Evolutionary conservation across 2,329 filamentous ascomycete species (phyloP).

Genomic region (Cladosporium oxysporum): DNA sequence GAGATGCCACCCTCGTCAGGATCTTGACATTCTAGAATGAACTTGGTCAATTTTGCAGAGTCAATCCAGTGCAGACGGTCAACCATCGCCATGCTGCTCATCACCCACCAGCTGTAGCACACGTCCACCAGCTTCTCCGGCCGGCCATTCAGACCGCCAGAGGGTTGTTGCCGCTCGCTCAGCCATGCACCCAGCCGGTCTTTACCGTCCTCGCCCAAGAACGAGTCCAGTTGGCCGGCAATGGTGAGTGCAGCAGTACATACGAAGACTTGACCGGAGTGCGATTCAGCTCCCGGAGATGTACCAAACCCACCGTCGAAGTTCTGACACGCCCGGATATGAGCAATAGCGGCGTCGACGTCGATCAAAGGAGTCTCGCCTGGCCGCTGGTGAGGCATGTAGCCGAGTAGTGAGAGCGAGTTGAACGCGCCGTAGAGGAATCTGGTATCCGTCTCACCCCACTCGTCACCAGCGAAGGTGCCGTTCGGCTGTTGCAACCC

Average conservation of each 20-base stretch:
- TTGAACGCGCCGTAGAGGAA: conserved; percentile 92
- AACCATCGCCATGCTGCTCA: conserved; percentile 89
- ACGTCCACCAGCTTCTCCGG: conserved; percentile 96
- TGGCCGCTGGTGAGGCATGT: conserved; percentile 54
- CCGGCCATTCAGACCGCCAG: conserved; percentile 87
- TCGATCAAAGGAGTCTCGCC: conserved; percentile 59
- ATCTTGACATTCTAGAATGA: conserved; percentile 90
- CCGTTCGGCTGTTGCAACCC: conserved; percentile 77
- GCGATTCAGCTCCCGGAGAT: conserved; percentile 86
- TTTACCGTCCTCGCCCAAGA: conserved; percentile 64
- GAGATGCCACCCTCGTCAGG: conserved; percentile 79
- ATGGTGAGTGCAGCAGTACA: conserved; percentile 87
- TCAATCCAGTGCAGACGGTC: conserved; percentile 91
- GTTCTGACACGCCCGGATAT: conserved; percentile 83
- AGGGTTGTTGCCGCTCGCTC: conserved; percentile 84
- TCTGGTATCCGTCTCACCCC: conserved; percentile 93
- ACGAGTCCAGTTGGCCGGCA: conserved; percentile 69
- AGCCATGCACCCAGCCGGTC: conserved; percentile 87
- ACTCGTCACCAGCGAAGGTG: conserved; percentile 90
- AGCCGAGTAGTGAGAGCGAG: conserved; percentile 78
- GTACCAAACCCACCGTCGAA: conserved; percentile 94
- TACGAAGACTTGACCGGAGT: conserved; percentile 93
- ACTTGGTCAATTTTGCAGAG: conserved; percentile 70
- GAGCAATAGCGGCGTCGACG: conserved; percentile 74
- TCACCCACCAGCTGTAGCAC: conserved; percentile 99